Conservation (phyloP, 768 basidiomycete species). For the Amanita pseudoporphyria region DNA sequence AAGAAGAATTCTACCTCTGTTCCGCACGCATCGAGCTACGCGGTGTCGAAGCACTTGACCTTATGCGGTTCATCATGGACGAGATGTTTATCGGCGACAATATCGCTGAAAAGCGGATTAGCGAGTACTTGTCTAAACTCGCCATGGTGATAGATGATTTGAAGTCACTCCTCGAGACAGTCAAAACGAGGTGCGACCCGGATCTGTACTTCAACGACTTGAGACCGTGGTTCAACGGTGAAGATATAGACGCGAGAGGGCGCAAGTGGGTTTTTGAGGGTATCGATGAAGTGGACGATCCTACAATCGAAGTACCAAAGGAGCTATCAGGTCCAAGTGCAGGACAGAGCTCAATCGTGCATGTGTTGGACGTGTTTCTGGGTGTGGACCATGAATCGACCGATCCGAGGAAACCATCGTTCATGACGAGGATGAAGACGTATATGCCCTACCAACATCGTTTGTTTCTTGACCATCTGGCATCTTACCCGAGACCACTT, state of each 20-base stretch:
- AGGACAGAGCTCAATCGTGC: conserved; percentile 73
- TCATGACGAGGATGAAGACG: conserved; percentile 63
- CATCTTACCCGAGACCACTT: conserved; percentile 47
- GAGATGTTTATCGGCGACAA: conserved; percentile 78
- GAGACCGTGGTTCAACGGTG: conserved; percentile 79
- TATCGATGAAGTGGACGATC: conserved; percentile 28
- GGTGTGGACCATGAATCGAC: conserved; percentile 48
- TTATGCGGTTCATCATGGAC: conserved; percentile 87
- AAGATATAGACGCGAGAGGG: conserved; percentile 39
- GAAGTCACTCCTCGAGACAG: conserved; percentile 49
- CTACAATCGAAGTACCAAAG: conserved; percentile 30
- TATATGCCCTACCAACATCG: conserved; percentile 85
- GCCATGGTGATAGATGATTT: conserved; percentile 60
- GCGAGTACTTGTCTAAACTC: conserved; percentile 56
- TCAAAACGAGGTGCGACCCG: conserved; percentile 72
- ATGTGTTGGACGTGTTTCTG: conserved; percentile 64
- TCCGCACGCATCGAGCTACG: conserved; percentile 86
- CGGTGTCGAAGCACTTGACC: conserved; percentile 73
- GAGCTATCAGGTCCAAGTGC: conserved; percentile 74
- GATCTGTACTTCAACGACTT: conserved; percentile 64
- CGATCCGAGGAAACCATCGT: conserved; percentile 22
- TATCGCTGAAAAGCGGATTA: conserved; percentile 56
- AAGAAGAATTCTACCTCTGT: conserved; percentile 86
- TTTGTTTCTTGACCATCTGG: conserved; percentile 63
- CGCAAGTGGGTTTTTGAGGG: conserved; percentile 49